Evolutionary conservation across 805 yeast species (phyloP).

Genomic region (Cyberlindnera xishuangbannaensis): DNA sequence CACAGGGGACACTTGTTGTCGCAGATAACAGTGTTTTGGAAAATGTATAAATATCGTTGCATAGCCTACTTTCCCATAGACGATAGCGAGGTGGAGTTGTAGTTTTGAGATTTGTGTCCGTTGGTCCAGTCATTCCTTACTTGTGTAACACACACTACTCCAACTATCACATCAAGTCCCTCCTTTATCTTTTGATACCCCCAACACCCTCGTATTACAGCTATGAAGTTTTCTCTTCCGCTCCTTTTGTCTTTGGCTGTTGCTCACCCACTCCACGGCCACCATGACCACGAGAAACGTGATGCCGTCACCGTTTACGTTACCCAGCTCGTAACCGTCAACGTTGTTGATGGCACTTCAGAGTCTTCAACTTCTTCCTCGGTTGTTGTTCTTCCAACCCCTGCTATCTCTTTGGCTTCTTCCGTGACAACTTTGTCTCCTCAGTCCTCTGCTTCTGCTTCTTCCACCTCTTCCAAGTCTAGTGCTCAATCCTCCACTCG

Average conservation of each 20-base stretch:
- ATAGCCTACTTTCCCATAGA: no score
- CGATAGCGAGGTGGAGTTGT: no score
- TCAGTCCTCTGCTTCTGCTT: constrained; percentile 7
- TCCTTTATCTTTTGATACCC: no score
- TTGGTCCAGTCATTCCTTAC: no score
- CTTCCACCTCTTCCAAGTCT: constrained; percentile 7
- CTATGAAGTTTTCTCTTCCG: constrained; percentile 12
- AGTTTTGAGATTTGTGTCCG: no score
- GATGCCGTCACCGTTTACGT: constrained; percentile 38
- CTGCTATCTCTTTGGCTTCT: not conserved
- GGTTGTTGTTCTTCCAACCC: constrained; percentile 14
- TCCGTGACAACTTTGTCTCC: not conserved
- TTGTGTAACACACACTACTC: no score
- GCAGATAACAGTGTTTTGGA: no score
- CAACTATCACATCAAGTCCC: no score
- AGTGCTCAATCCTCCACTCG: constrained; percentile 12
- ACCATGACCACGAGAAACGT: constrained; percentile 39
- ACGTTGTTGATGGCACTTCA: constrained; percentile 7
- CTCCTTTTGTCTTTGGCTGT: constrained; percentile 8
- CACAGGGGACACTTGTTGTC: not conserved
- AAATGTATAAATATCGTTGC: no score
- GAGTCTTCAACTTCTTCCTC: constrained; percentile 12
- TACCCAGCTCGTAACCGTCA: constrained; percentile 21
- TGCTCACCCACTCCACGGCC: constrained; percentile 32
- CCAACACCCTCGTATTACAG: no score